Evolutionary conservation across 2,329 filamentous ascomycete species (phyloP).

Genomic region (Penicillium aurantiogriseum): DNA sequence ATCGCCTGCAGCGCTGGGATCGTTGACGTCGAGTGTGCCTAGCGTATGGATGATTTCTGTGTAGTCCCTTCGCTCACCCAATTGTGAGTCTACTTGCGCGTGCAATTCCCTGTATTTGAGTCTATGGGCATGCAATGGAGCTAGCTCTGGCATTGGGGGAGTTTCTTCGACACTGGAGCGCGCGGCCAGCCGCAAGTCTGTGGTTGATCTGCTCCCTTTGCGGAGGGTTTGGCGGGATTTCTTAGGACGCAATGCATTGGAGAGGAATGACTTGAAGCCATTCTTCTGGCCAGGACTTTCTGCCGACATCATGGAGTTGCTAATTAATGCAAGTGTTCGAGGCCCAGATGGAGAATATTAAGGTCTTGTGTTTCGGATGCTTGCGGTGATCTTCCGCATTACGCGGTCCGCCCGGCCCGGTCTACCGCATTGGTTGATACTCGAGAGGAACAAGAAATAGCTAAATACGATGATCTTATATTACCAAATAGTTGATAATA

Average conservation of each 20-base stretch:
- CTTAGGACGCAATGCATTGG: conserved; percentile 34
- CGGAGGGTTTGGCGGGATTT: conserved; percentile 40
- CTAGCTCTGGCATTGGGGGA: conserved; percentile 32
- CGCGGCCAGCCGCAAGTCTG: conserved; percentile 27
- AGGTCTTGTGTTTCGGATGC: conserved; percentile 6
- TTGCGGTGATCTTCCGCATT: conserved; percentile 2
- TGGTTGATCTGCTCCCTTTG: conserved; percentile 32
- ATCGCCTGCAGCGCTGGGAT: conserved; percentile 19
- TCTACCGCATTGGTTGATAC: background rate
- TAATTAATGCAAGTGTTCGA: background rate
- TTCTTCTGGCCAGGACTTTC: conserved; percentile 33
- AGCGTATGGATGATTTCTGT: conserved; percentile 38
- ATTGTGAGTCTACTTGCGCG: conserved; percentile 33
- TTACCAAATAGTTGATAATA: background rate
- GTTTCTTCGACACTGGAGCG: conserved; percentile 26
- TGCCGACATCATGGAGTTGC: conserved; percentile 27
- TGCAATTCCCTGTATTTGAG: conserved; percentile 32
- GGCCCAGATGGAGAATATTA: conserved; percentile 1
- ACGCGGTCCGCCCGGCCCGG: conserved; percentile 14
- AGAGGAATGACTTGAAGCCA: conserved; percentile 32
- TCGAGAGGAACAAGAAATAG: background rate
- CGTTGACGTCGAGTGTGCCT: conserved; percentile 32
- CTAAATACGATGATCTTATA: background rate
- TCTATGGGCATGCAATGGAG: conserved; percentile 37
- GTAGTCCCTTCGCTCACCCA: conserved; percentile 39